These are phyloP conservation scores for Agastache rugosa DNA, from an alignment of 257 asterid genomes.

Conservation along the genomic window DNA sequence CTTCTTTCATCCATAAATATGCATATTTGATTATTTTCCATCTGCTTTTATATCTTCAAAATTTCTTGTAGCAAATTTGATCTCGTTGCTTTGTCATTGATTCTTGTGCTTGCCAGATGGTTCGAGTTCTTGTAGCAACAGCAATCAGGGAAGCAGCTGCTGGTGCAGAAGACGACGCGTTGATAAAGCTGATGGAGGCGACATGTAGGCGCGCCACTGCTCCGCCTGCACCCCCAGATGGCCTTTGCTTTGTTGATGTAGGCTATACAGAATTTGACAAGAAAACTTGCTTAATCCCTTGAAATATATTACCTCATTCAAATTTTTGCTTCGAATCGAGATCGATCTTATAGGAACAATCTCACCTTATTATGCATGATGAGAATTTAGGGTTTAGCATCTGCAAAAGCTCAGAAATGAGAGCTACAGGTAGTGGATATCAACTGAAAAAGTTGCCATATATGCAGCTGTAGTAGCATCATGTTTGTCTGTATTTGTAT, in stretches of 20 bases:
- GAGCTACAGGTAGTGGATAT: not conserved
- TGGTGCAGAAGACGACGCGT: constrained; percentile 80
- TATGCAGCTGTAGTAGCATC: no score
- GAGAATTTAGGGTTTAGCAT: not conserved
- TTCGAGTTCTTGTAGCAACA: constrained; percentile 95
- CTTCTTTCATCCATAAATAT: constrained; percentile 35
- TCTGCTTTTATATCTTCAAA: not conserved
- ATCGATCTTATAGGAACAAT: not conserved
- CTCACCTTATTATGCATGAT: constrained; percentile 4
- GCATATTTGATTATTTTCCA: constrained; percentile 12
- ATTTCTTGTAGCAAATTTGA: not conserved
- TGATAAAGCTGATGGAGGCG: constrained; percentile 88
- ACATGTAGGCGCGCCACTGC: constrained; percentile 97
- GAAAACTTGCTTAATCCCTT: constrained; percentile 62
- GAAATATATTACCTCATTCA: constrained; percentile 36
- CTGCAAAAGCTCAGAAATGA: not conserved
- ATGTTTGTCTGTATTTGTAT: not conserved
- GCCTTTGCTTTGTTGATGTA: constrained; percentile 91
- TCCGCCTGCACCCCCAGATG: constrained; percentile 96
- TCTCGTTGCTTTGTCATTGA: constrained; percentile 8
- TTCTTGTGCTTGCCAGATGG: constrained; percentile 64
- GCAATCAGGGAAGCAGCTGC: constrained; percentile 95
- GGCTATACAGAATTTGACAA: constrained; percentile 77
- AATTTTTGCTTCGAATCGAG: constrained; percentile 1
- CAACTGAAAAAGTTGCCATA: not conserved